phyloP scores from a whole-genome alignment of 176 grass and related monocot species.

The Carex kokanica region DNA sequence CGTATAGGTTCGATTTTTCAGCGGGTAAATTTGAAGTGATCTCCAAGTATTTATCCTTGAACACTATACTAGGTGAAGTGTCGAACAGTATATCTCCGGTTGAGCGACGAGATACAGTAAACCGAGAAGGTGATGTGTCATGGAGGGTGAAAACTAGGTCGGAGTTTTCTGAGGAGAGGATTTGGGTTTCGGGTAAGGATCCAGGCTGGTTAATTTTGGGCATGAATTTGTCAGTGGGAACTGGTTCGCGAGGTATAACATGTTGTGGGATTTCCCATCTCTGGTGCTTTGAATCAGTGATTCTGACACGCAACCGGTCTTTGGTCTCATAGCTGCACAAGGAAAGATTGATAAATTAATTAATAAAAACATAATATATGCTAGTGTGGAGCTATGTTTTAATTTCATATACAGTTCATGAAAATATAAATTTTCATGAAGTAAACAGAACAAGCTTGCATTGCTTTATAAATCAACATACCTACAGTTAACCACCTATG shows the following conservation, averaged over 20 bases:
- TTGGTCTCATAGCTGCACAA: constrained; percentile 56
- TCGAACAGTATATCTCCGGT: constrained; percentile 53
- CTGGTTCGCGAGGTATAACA: constrained; percentile 46
- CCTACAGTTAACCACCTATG: not conserved
- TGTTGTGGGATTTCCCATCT: constrained; percentile 80
- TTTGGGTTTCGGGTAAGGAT: not conserved
- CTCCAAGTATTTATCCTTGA: constrained; percentile 78
- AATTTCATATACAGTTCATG: not conserved
- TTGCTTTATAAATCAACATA: not conserved
- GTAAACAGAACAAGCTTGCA: not conserved
- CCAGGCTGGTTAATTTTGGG: not conserved
- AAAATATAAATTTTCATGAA: not conserved
- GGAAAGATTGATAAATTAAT: not conserved
- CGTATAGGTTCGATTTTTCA: constrained; percentile 49
- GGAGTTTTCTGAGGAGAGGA: constrained; percentile 41
- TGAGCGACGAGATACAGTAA: constrained; percentile 51
- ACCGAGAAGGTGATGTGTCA: constrained; percentile 42
- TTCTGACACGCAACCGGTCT: constrained; percentile 64
- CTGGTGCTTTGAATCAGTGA: constrained; percentile 54
- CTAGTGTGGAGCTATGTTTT: not conserved
- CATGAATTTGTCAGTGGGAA: not conserved
- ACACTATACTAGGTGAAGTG: constrained; percentile 34
- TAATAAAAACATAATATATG: not conserved
- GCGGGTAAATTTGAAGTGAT: constrained; percentile 49
- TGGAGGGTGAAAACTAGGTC: constrained; percentile 53